Evolutionary conservation across 225 moss, liverwort and hornwort genomes (phyloP).

Genomic region (Anthoceros angustus): DNA sequence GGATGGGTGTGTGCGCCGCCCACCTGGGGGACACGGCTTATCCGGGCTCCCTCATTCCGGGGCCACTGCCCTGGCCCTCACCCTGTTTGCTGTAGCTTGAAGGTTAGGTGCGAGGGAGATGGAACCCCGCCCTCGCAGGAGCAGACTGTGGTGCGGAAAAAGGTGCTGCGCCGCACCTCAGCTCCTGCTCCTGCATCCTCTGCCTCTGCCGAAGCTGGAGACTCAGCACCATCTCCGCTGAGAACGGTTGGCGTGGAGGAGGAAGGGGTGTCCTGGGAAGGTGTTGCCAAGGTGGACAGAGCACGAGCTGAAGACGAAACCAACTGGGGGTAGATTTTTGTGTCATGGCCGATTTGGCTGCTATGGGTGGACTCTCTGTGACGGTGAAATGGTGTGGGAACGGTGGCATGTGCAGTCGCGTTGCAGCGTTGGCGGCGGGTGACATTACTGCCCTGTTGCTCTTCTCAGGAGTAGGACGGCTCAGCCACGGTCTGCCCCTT

Average conservation of each 20-base stretch:
- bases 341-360: background rate
- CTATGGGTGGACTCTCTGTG: background rate
- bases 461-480: slow-evolving; percentile 65
- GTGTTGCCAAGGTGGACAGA: slow-evolving; percentile 67
- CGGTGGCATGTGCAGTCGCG: slow-evolving; percentile 37
- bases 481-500: slow-evolving; percentile 63
- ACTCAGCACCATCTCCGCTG: slow-evolving; percentile 28
- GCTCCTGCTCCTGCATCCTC: slow-evolving; percentile 15
- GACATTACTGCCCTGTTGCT: slow-evolving; percentile 59
- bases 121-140: slow-evolving; percentile 23
- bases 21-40: no score
- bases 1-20: no score
- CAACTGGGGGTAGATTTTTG: slow-evolving; percentile 53
- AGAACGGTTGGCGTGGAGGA: slow-evolving; percentile 57
- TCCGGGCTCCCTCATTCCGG: no score
- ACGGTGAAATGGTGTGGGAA: no score
- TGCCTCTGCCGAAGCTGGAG: background rate
- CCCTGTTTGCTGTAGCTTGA: no score
- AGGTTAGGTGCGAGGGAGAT: slow-evolving; percentile 25
- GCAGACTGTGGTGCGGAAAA: slow-evolving; percentile 15
- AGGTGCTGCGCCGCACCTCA: slow-evolving; percentile 35
- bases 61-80: no score
- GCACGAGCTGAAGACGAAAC: slow-evolving; percentile 36
- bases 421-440: slow-evolving; percentile 51
- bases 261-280: slow-evolving; percentile 54